phyloP scores from a whole-genome alignment of 2,329 filamentous ascomycete genomes.

The Thelonectria rubi region DNA sequence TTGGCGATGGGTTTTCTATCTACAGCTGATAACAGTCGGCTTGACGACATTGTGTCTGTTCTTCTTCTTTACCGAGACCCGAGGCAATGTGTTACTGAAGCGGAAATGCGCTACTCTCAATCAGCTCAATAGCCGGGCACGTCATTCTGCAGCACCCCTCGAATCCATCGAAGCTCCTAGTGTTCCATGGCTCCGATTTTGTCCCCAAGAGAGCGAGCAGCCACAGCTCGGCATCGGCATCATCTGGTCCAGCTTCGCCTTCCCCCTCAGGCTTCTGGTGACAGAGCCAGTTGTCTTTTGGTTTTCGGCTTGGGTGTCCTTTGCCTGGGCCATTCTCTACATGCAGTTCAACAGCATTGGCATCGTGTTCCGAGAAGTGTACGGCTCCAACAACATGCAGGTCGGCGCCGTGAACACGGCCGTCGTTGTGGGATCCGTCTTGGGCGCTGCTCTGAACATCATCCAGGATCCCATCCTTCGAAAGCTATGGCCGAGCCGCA shows the following conservation, averaged over 20 bases:
- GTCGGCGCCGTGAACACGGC: constrained; percentile 69
- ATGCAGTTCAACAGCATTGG: constrained; percentile 67
- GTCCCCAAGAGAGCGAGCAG: constrained; percentile 19
- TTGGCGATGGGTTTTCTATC: constrained; percentile 75
- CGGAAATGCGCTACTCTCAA: constrained; percentile 68
- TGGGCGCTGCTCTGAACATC: constrained; percentile 65
- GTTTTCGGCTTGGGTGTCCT: constrained; percentile 76
- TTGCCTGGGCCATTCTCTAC: constrained; percentile 76
- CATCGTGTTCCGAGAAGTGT: constrained; percentile 69
- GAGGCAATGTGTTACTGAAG: constrained; percentile 72
- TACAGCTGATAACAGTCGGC: constrained; percentile 68
- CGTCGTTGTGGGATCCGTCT: constrained; percentile 49
- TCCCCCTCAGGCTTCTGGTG: constrained; percentile 56
- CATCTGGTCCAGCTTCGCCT: constrained; percentile 42
- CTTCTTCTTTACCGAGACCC: constrained; percentile 72
- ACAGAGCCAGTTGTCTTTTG: constrained; percentile 70
- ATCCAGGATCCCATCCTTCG: constrained; percentile 66
- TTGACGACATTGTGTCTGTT: constrained; percentile 63
- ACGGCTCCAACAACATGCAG: constrained; percentile 68
- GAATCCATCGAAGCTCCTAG: neutral
- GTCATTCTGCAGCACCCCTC: neutral
- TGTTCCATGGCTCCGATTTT: constrained; percentile 16
- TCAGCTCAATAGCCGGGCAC: constrained; percentile 45
- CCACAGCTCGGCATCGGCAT: constrained; percentile 35
- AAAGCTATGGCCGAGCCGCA: constrained; percentile 49